A percentile compares a stretch with the other conserved stretches of the same genome.
Evolutionary conservation across 1,139 yeast genomes (phyloP).

Genomic region (Lodderomyces metapsilosis): DNA sequence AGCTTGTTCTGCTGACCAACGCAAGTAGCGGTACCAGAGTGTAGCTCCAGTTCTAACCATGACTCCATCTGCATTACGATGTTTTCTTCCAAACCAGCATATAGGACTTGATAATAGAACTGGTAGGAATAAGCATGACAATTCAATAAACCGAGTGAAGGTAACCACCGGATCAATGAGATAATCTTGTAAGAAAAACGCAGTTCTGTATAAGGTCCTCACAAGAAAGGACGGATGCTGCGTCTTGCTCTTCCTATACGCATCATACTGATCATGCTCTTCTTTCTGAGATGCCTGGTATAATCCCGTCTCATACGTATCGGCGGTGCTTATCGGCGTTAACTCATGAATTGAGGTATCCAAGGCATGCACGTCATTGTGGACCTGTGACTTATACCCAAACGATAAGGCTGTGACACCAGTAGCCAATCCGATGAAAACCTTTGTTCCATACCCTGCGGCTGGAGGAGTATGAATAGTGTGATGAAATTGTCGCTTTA

Average conservation of each 20-base stretch:
- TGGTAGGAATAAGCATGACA: constrained; percentile 69
- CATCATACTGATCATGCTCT: constrained; percentile 29
- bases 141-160: constrained; percentile 63
- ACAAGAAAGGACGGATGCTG: constrained; percentile 22
- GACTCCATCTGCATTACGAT: constrained; percentile 25
- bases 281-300: constrained; percentile 61
- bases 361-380: constrained; percentile 35
- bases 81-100: constrained; percentile 55
- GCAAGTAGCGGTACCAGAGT: constrained; percentile 68
- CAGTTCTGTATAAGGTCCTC: constrained; percentile 33
- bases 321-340: constrained; percentile 47
- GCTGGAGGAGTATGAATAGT: constrained; percentile 4
- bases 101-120: constrained; percentile 65
- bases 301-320: constrained; percentile 69
- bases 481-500: constrained; percentile 1
- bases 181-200: constrained; percentile 49
- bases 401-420: constrained; percentile 6
- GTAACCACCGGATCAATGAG: constrained; percentile 70
- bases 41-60: constrained; percentile 57
- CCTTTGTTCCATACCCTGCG: background rate
- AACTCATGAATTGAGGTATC: constrained; percentile 37
- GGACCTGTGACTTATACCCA: constrained; percentile 10
- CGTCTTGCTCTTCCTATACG: constrained; percentile 25
- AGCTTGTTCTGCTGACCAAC: constrained; percentile 74
- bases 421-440: constrained; percentile 9